phyloP scores from a whole-genome alignment of 345 rosid species.

The Linum lewisii region DNA sequence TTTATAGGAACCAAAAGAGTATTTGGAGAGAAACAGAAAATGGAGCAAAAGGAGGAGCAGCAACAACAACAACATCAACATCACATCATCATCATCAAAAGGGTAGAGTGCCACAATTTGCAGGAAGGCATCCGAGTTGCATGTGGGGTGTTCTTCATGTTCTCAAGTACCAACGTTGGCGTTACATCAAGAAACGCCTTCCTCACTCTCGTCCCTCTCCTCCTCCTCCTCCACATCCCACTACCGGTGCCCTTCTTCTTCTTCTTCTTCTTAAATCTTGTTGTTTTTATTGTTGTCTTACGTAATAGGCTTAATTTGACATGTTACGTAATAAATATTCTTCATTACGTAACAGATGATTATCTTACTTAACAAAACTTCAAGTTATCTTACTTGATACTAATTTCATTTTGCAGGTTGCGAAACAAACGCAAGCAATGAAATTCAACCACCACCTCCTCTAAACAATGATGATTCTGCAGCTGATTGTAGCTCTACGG shows the following conservation, averaged over 20 bases:
- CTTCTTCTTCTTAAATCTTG: too few species aligned
- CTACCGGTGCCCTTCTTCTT: neutral
- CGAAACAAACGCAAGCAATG: neutral
- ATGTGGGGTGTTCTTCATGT: constrained; percentile 61
- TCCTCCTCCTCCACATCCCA: neutral
- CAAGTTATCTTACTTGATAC: too few species aligned
- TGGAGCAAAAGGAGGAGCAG: too few species aligned
- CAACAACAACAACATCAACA: too few species aligned
- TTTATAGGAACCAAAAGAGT: too few species aligned
- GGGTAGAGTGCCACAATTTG: neutral
- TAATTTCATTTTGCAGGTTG: too few species aligned
- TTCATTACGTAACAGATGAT: too few species aligned
- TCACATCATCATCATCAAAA: neutral
- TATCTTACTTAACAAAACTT: too few species aligned
- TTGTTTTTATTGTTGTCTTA: too few species aligned
- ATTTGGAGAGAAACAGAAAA: too few species aligned
- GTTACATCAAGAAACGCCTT: constrained; percentile 54
- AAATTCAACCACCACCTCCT: neutral
- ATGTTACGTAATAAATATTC: too few species aligned
- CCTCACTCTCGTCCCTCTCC: constrained; percentile 15
- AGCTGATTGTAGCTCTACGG: neutral
- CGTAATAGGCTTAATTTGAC: too few species aligned
- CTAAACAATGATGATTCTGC: neutral
- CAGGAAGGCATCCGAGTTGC: constrained; percentile 34
- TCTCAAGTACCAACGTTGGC: constrained; percentile 57